Percentiles rank a stretch among this genome's conserved stretches.
Evolutionary conservation across 1,284 basidiomycete genomes (phyloP).

Genomic region (Pseudozyma pruni): DNA sequence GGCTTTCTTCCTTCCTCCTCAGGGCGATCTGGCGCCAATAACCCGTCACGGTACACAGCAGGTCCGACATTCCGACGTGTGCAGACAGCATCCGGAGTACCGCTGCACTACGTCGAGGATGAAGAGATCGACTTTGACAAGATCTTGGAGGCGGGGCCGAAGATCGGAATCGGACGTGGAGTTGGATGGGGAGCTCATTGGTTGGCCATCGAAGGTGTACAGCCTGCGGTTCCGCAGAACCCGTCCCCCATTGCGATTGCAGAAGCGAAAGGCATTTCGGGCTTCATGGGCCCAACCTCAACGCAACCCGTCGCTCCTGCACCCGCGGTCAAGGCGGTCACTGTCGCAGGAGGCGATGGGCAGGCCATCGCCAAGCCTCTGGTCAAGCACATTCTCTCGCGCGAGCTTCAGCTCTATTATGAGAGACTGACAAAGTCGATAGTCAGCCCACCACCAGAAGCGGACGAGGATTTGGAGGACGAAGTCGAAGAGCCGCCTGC

Average conservation of each 20-base stretch:
- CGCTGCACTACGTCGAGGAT: conserved; percentile 89
- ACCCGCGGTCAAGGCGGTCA: conserved; percentile 62
- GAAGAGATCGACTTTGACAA: conserved; percentile 95
- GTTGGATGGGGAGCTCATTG: conserved; percentile 75
- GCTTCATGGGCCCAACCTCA: conserved; percentile 38
- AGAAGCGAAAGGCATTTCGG: conserved; percentile 27
- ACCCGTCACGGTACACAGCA: conserved; percentile 34
- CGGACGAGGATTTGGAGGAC: conserved; percentile 52
- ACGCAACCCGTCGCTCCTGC: conserved; percentile 54
- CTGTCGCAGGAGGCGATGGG: conserved; percentile 45
- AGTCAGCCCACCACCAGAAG: conserved; percentile 56
- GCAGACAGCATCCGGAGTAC: conserved; percentile 66
- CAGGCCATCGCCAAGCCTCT: conserved; percentile 64
- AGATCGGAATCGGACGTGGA: conserved; percentile 59
- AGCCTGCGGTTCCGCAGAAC: conserved; percentile 95
- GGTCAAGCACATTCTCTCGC: conserved; percentile 91
- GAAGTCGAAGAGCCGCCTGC: conserved; percentile 23
- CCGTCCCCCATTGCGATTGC: conserved; percentile 73
- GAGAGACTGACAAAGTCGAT: conserved; percentile 80
- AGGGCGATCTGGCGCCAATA: conserved; percentile 32
- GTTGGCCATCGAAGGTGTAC: conserved; percentile 97
- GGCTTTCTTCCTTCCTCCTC: conserved; percentile 55
- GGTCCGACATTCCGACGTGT: conserved; percentile 67
- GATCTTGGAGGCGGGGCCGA: conserved; percentile 55
- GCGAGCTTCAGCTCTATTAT: conserved; percentile 95